A percentile compares a stretch with the other conserved stretches of the same genome.
phyloP scores from a whole-genome alignment of 2,329 filamentous ascomycete species.

The Pyrenophora seminiperda region DNA sequence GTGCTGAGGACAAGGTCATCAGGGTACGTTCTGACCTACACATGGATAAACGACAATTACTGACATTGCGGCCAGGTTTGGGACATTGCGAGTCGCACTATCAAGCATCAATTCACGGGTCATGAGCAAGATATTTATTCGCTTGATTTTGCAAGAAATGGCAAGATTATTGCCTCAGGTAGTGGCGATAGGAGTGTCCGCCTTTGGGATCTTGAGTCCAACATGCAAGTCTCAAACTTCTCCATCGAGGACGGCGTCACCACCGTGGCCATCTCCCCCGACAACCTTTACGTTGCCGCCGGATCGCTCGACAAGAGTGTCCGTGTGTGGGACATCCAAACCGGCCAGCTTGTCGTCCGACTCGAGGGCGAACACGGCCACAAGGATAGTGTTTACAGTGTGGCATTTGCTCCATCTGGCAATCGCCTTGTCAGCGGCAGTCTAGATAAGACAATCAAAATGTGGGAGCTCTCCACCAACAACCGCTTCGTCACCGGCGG shows the following conservation, averaged over 20 bases:
- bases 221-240: conserved; percentile 79
- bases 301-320: conserved; percentile 98
- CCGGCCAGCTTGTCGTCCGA: conserved; percentile 84
- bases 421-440: conserved; percentile 92
- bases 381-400: conserved; percentile 95
- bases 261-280: conserved; percentile 94
- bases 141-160: conserved; percentile 91
- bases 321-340: conserved; percentile 90
- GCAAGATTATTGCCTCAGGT: conserved; percentile 91
- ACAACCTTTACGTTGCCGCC: conserved; percentile 91
- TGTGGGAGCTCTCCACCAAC: conserved; percentile 89
- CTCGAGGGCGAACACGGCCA: conserved; percentile 92
- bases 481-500: conserved; percentile 69
- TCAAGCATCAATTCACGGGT: conserved; percentile 91
- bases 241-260: conserved; percentile 97
- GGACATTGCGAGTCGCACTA: conserved; percentile 84
- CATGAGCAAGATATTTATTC: conserved; percentile 99
- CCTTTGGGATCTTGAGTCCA: conserved; percentile 91
- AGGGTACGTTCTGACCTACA: conserved; percentile 64
- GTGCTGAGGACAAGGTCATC: conserved; percentile 97
- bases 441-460: conserved; percentile 98
- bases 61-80: conserved; percentile 68
- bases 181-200: conserved; percentile 93
- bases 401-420: conserved; percentile 92
- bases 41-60: not conserved